phyloP scores from a whole-genome alignment of 306 rosid genomes.

The Gleditsia sinensis region DNA sequence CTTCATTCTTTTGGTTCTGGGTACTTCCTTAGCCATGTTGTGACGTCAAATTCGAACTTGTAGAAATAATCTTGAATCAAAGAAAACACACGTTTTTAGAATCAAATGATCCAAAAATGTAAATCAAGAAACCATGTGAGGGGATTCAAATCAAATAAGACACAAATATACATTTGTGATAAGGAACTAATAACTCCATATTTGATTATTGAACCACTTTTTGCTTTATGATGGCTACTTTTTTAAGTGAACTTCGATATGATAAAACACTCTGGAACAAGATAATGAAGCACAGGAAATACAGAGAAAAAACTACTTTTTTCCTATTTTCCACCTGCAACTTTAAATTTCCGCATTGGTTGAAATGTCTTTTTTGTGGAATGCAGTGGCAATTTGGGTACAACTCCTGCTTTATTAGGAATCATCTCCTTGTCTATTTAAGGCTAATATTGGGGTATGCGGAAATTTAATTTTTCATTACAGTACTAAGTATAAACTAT shows the following conservation, averaged over 20 bases:
- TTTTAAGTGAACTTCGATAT: neutral
- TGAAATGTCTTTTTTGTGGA: constrained; percentile 43
- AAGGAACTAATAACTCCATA: constrained; percentile 10
- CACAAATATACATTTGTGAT: neutral
- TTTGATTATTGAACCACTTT: neutral
- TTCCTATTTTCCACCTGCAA: neutral
- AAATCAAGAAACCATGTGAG: no score
- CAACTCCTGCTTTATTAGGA: constrained; percentile 82
- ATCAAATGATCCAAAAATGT: no score
- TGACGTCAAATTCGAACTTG: constrained; percentile 17
- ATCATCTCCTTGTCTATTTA: constrained; percentile 72
- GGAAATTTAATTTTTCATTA: constrained; percentile 17
- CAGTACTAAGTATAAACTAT: neutral
- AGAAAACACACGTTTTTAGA: no score
- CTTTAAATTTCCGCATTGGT: constrained; percentile 10
- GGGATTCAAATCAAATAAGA: constrained; percentile 18
- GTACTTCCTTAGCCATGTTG: constrained; percentile 55
- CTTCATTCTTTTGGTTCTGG: constrained; percentile 99
- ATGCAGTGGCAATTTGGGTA: constrained; percentile 98
- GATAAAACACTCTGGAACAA: neutral
- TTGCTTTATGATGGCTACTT: neutral
- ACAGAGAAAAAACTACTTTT: neutral
- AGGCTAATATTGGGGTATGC: constrained; percentile 94
- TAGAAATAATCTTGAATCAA: neutral
- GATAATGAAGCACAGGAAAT: neutral